Evolutionary conservation across 805 yeast genomes (phyloP).

Genomic region (Ogataea philodendri): DNA sequence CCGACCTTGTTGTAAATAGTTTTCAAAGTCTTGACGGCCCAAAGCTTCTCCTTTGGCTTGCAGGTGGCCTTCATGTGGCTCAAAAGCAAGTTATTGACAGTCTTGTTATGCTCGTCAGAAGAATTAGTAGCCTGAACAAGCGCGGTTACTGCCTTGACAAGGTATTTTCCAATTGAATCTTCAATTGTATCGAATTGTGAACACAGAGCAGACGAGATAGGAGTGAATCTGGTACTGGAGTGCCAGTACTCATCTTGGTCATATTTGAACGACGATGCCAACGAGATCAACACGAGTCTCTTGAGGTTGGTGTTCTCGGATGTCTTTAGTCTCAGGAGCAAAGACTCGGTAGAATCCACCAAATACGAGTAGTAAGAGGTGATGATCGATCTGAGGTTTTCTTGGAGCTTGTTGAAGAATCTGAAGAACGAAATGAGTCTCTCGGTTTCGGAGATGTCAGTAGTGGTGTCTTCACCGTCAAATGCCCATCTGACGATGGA

Average conservation of each 20-base stretch:
- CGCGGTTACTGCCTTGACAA: conserved; percentile 77
- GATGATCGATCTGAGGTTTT: conserved; percentile 77
- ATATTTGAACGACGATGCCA: conserved; percentile 77
- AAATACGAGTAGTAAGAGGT: conserved; percentile 86
- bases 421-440: conserved; percentile 75
- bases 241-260: conserved; percentile 97
- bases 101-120: conserved; percentile 68
- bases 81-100: conserved; percentile 60
- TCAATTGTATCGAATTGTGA: conserved; percentile 68
- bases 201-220: conserved; percentile 60
- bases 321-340: conserved; percentile 50
- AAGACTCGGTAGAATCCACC: conserved; percentile 62
- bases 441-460: conserved; percentile 47
- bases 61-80: conserved; percentile 66
- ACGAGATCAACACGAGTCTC: conserved; percentile 68
- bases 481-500: conserved; percentile 88
- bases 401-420: conserved; percentile 82
- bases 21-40: conserved; percentile 81
- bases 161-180: conserved; percentile 69
- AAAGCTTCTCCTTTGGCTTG: conserved; percentile 57
- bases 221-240: conserved; percentile 77
- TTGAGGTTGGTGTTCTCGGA: conserved; percentile 55
- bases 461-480: conserved; percentile 68
- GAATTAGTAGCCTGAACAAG: conserved; percentile 66
- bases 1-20: conserved; percentile 87